A percentile compares a stretch with the other conserved stretches of the same genome.
Evolutionary conservation across 2,329 filamentous ascomycete genomes (phyloP).

Genomic region (Raffaelea ambrosiae): DNA sequence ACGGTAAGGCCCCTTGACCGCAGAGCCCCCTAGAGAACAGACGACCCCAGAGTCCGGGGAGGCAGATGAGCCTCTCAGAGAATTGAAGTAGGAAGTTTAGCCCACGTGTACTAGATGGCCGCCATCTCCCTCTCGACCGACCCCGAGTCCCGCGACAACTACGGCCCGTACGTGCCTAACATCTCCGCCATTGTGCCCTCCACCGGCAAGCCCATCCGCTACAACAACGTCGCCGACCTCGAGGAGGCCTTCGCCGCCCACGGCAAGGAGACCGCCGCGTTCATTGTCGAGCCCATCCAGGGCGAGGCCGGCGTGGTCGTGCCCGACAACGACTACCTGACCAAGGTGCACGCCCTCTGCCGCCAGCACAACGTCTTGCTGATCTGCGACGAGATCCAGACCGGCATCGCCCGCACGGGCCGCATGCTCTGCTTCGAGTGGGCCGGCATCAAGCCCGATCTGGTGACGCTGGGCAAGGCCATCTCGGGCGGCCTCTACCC

Average conservation of each 20-base stretch:
- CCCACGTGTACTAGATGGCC: conserved; percentile 56
- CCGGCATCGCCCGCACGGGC: conserved; percentile 89
- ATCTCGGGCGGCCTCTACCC: conserved; percentile 99
- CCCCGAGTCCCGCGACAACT: conserved; percentile 91
- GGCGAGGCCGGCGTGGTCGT: conserved; percentile 93
- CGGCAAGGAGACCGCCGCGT: conserved; percentile 79
- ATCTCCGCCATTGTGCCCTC: conserved; percentile 70
- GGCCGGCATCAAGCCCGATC: conserved; percentile 89
- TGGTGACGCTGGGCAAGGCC: conserved; percentile 92
- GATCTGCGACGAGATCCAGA: conserved; percentile 98
- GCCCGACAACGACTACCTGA: conserved; percentile 80
- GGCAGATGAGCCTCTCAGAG: too few relatives aligned
- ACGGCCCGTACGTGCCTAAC: conserved; percentile 88
- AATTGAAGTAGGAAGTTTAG: neutral
- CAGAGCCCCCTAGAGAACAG: too few relatives aligned
- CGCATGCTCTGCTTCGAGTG: conserved; percentile 91
- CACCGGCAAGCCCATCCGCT: conserved; percentile 71
- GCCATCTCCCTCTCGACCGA: conserved; percentile 94
- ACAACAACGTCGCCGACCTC: conserved; percentile 76
- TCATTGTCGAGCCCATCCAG: conserved; percentile 71
- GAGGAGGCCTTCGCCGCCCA: conserved; percentile 71
- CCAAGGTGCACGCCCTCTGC: conserved; percentile 73
- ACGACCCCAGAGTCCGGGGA: too few relatives aligned
- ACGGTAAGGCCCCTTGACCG: conserved; percentile 63
- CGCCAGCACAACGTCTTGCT: conserved; percentile 91